phyloP scores from a whole-genome alignment of 2,329 filamentous ascomycete species.

The Cucurbitaria berberidis region DNA sequence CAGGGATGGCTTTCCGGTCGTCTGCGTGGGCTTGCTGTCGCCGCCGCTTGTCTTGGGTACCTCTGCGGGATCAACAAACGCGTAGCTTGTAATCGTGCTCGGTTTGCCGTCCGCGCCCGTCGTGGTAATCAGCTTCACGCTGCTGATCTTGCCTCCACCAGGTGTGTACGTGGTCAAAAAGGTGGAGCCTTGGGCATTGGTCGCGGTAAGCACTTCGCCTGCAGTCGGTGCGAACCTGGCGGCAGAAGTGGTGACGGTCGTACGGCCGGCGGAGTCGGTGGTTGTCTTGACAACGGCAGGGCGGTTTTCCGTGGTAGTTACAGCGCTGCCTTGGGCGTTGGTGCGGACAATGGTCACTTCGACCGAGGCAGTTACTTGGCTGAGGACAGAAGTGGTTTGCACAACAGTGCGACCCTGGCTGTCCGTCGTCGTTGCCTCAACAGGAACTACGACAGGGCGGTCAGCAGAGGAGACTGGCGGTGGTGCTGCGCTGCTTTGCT shows the following conservation, averaged over 20 bases:
- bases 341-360: conserved; percentile 49
- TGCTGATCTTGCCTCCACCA: conserved; percentile 48
- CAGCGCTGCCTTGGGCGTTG: conserved; percentile 45
- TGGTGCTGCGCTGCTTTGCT: conserved; percentile 5
- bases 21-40: conserved; percentile 9
- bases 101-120: conserved; percentile 40
- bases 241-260: conserved; percentile 44
- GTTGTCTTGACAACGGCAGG: conserved; percentile 47
- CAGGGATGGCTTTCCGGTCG: conserved; percentile 42
- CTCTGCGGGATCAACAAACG: conserved; percentile 47
- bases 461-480: conserved; percentile 12
- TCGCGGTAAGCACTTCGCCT: conserved; percentile 54
- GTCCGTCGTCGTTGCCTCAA: conserved; percentile 50
- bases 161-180: conserved; percentile 57
- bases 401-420: conserved; percentile 43
- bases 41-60: conserved; percentile 18
- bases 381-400: conserved; percentile 50
- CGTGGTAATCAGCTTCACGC: conserved; percentile 48
- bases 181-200: conserved; percentile 49
- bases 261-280: conserved; percentile 50
- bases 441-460: conserved; percentile 43
- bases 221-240: conserved; percentile 39
- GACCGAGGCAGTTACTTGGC: conserved; percentile 49
- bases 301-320: conserved; percentile 47
- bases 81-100: conserved; percentile 54